Conservation (phyloP, 2,329 filamentous ascomycete species). For the Trichoderma polysporum region DNA sequence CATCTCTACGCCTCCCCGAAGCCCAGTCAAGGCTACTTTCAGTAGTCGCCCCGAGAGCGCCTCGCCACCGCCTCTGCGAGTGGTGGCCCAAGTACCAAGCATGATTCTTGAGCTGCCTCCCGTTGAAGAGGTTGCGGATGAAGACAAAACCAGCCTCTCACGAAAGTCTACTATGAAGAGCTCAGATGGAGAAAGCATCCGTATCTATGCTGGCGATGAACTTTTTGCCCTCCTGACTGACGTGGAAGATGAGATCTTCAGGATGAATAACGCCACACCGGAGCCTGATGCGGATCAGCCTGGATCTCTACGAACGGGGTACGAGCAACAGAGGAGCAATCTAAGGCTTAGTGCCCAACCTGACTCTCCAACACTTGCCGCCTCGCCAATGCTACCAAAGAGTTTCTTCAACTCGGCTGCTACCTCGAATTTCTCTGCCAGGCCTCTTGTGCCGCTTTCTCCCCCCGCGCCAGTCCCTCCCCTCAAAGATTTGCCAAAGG, state of each 20-base stretch:
- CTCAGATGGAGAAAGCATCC: slow-evolving; percentile 61
- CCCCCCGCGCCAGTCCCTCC: slow-evolving; percentile 39
- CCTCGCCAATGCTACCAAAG: background rate
- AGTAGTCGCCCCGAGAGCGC: slow-evolving; percentile 36
- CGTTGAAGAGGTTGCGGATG: slow-evolving; percentile 40
- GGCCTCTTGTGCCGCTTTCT: slow-evolving; percentile 26
- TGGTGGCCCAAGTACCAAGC: slow-evolving; percentile 54
- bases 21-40: slow-evolving; percentile 50
- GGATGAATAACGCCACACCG: slow-evolving; percentile 33
- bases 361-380: slow-evolving; percentile 24
- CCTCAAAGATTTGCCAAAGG: slow-evolving; percentile 30
- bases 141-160: slow-evolving; percentile 27
- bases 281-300: slow-evolving; percentile 18
- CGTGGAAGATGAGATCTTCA: slow-evolving; percentile 53
- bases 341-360: slow-evolving; percentile 46
- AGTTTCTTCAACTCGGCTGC: background rate
- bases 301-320: slow-evolving; percentile 34
- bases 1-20: slow-evolving; percentile 58
- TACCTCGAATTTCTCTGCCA: slow-evolving; percentile 20
- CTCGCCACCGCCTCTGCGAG: slow-evolving; percentile 51
- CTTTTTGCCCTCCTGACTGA: slow-evolving; percentile 66
- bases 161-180: slow-evolving; percentile 33
- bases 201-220: slow-evolving; percentile 66
- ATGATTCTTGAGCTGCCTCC: slow-evolving; percentile 54
- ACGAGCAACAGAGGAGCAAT: slow-evolving; percentile 52